Conservation (phyloP, 306 rosid species). For the Cicer judaicum region DNA sequence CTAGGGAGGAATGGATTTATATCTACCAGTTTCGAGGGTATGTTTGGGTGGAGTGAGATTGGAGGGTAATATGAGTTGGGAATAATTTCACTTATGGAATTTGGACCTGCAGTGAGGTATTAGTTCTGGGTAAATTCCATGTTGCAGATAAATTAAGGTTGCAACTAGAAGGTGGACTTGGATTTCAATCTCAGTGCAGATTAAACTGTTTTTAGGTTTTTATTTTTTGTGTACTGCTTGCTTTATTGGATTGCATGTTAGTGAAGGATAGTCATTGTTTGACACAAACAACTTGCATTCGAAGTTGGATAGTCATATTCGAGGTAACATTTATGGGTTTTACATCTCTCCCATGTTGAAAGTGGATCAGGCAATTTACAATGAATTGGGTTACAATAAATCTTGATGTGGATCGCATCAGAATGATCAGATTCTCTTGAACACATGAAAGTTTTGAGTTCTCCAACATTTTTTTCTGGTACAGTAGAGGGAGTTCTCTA, state of each 20-base stretch:
- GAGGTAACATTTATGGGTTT: background rate
- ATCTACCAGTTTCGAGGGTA: slow-evolving; percentile 1
- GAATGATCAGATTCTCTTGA: slow-evolving; percentile 32
- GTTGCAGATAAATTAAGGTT: background rate
- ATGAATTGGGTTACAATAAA: slow-evolving; percentile 17
- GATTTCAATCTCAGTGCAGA: background rate
- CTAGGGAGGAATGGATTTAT: slow-evolving; percentile 36
- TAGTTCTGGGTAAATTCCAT: background rate
- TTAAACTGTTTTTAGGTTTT: slow-evolving; percentile 15
- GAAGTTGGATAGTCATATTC: slow-evolving; percentile 25
- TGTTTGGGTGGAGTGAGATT: slow-evolving; percentile 30
- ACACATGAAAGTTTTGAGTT: slow-evolving; percentile 6
- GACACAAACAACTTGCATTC: background rate
- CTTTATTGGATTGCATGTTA: slow-evolving; percentile 24
- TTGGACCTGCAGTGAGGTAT: background rate
- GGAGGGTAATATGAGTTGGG: slow-evolving; percentile 4
- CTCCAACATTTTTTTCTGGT: background rate
- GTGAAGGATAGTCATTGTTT: background rate
- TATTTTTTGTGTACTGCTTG: background rate
- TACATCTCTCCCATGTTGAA: background rate
- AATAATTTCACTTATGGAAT: slow-evolving; percentile 15
- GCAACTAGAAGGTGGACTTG: background rate
- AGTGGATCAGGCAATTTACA: slow-evolving; percentile 32
- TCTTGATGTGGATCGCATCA: slow-evolving; percentile 23
- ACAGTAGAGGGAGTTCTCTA: background rate